Evolutionary conservation across 768 basidiomycete species (phyloP).

Genomic region (Arthromyces matolae): DNA sequence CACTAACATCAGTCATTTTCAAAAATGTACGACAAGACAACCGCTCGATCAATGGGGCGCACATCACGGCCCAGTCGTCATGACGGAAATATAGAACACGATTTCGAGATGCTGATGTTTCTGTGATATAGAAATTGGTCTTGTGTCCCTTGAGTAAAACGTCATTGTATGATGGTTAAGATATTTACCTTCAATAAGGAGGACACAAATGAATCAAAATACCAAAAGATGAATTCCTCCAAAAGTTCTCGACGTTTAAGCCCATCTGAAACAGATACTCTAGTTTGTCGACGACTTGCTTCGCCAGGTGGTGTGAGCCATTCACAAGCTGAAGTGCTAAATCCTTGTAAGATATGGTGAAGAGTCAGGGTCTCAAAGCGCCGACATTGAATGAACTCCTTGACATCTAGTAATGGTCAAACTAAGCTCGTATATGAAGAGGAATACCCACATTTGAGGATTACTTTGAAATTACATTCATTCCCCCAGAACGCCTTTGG

Average conservation of each 20-base stretch:
- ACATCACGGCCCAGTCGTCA: constrained; percentile 87
- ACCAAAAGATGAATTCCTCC: constrained; percentile 92
- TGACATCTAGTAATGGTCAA: constrained; percentile 48
- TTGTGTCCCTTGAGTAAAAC: constrained; percentile 26
- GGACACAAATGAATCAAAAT: constrained; percentile 81
- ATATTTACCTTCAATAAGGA: constrained; percentile 66
- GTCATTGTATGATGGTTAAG: constrained; percentile 14
- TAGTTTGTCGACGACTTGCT: constrained; percentile 34
- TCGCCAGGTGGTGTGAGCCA: constrained; percentile 62
- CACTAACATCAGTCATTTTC: constrained; percentile 60
- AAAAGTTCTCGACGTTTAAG: constrained; percentile 76
- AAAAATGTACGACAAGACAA: constrained; percentile 69
- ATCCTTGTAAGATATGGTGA: constrained; percentile 72
- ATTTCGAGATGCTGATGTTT: constrained; percentile 82
- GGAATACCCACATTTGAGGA: constrained; percentile 49
- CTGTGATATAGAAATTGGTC: constrained; percentile 94
- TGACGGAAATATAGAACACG: constrained; percentile 89
- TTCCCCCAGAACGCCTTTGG: constrained; percentile 81
- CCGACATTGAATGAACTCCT: constrained; percentile 67
- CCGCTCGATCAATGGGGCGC: constrained; percentile 75
- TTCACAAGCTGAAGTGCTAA: constrained; percentile 69
- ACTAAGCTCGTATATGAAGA: neutral
- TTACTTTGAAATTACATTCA: constrained; percentile 53
- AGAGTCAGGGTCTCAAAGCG: constrained; percentile 81
- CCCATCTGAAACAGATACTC: constrained; percentile 62